Evolutionary conservation across 768 basidiomycete genomes (phyloP).

Genomic region (Lepiota venenata): DNA sequence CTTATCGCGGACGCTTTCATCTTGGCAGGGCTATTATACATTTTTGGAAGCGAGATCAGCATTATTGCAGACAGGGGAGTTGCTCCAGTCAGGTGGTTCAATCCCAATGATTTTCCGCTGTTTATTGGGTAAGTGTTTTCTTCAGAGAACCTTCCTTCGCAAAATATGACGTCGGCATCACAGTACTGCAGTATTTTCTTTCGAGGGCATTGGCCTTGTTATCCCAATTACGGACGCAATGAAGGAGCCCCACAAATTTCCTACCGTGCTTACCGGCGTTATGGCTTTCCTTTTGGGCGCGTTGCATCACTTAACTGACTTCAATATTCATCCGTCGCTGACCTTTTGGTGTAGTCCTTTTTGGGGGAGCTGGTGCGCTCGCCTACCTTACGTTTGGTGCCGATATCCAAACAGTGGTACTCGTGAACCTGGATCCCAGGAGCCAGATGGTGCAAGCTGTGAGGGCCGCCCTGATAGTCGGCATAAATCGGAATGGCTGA

Average conservation of each 20-base stretch:
- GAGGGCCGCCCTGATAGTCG: slow-evolving; percentile 26
- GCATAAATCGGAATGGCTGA: background rate
- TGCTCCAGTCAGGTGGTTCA: slow-evolving; percentile 83
- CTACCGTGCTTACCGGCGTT: slow-evolving; percentile 80
- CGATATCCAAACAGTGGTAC: slow-evolving; percentile 87
- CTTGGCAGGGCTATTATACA: slow-evolving; percentile 80
- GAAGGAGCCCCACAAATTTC: slow-evolving; percentile 94
- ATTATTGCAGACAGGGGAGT: slow-evolving; percentile 67
- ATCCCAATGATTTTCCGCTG: slow-evolving; percentile 83
- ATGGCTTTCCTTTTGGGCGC: slow-evolving; percentile 82
- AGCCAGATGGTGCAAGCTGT: slow-evolving; percentile 89
- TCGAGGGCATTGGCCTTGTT: slow-evolving; percentile 95
- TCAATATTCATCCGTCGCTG: background rate
- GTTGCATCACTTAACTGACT: slow-evolving; percentile 17
- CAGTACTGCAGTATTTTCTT: slow-evolving; percentile 97
- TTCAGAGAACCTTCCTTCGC: background rate
- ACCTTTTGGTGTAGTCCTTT: slow-evolving; percentile 52
- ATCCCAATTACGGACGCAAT: slow-evolving; percentile 98
- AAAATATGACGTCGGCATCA: slow-evolving; percentile 3
- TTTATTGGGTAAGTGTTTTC: slow-evolving; percentile 73
- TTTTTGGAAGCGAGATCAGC: slow-evolving; percentile 80
- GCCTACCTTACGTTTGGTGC: slow-evolving; percentile 88
- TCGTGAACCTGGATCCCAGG: slow-evolving; percentile 85
- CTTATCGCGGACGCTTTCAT: slow-evolving; percentile 96
- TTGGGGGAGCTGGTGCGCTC: slow-evolving; percentile 84